Evolutionary conservation across 1,284 basidiomycete species (phyloP), one percentile per base, ranked within the genome.

Genomic region (Kalmanozyma brasiliensis): DNA sequence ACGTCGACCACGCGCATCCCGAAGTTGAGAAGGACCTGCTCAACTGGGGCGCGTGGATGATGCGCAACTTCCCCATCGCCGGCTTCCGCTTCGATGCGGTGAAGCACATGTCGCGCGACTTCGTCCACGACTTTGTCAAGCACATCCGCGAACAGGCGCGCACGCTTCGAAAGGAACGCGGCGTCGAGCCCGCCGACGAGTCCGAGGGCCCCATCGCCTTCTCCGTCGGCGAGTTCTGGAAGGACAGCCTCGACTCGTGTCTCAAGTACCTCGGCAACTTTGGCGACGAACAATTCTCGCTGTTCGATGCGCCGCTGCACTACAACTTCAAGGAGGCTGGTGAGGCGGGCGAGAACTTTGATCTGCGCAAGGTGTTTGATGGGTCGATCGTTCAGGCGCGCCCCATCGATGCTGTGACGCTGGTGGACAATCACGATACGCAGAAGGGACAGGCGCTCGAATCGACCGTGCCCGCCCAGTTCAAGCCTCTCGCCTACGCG

Each of bases 1-100:
- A 82, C 46, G 89, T 95, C 71, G 91, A 96, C 81, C 90, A 93
- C 82, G 85, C 88, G 16, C 91, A 96, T 82, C 91, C 90, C 8
- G 89, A 88, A 8, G 93, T 93, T 13, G 22, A 59, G 9, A 65
- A 80, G 22, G 83, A 85, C 52, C 38, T 83, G 34, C 80, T 85
- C 49, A 82, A 85, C 23, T 88, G 87, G 86, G 87, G 61, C 76
- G 93, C 88, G 24, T 88, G 87, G 87, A 57, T 77, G 43, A 52
- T 77, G 51, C 47, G 71, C 7, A 76, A 55, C 40, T 77, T 77
- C 32, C 75, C 75, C 19, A 53, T 77, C 35, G 55, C 57, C n/a
- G 75, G 75, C 8, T 73, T 76, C 52, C 65, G 75, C 17, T 77
- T 78, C 53, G 80, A 82, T 56, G 79, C 77, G 3, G 69, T 77